Base-by-base conservation (phyloP, 2,329 filamentous ascomycete genomes). In the Diplodia mutila region DNA sequence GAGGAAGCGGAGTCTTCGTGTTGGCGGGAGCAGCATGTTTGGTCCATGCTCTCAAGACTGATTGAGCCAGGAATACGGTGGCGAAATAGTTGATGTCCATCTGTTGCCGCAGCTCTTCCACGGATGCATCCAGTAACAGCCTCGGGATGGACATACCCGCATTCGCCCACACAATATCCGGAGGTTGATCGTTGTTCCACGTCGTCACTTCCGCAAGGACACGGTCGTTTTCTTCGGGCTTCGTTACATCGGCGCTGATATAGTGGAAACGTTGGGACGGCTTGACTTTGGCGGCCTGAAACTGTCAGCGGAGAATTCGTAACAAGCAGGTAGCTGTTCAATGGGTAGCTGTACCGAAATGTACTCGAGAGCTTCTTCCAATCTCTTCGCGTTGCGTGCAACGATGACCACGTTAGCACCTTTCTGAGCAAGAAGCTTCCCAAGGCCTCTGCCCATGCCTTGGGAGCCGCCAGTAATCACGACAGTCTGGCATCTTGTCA, bases 21-120 rank as follows among this genome's bases (percentile, higher is more conserved):
- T 49, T 32, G 3, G 65, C 16, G 7, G 53, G 29, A 27, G 32
- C 4, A 21, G 54, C 9, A 16, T 34, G 48, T 34, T 51, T 53
- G 29, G 93, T 86, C 94, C 94, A 97, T 69, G 87, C 85, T 63
- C 85, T 86, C 69, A 97, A 81, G 21, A 91, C 88, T 23, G 92
- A 89, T 76, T 96, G 93, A 46, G 93, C 90, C 80, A 97, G 91
- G 77, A 97, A 95, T 49, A 90, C 90, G 34, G 89, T 89, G 59
- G 92, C 91, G 85, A 90, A 97, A 82, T 92, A 98, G 80, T 97
- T 94, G 72, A 94, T 87, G 75, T 97, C 92, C 92, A 97, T 97
- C 78, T 97, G 92, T 71, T 85, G 83, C 51, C 90, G 86, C 71
- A 93, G 82, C 12, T 85, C 86, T 8, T 88, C 81, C 64, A 92